Base-by-base conservation (phyloP, 1,139 yeast genomes). In the Blastobotrys arbuscula region DNA sequence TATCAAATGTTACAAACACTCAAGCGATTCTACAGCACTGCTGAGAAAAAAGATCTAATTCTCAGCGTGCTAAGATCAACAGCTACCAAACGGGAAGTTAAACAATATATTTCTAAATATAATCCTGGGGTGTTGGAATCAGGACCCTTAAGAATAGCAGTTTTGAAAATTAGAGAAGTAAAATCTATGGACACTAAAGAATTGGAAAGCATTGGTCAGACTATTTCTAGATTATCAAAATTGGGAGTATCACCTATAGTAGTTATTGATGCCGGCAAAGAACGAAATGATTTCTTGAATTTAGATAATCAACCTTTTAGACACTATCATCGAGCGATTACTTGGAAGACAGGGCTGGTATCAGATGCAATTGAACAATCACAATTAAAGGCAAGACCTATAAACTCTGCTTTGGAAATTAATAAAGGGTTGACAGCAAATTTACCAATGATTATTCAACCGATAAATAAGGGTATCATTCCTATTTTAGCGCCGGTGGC, bases 21-120 rank as follows among this genome's bases (percentile, higher is more conserved):
- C 26, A 42, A 40, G 20, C 34, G 44, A 33, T 20, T 9, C 15
- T 42, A 42, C 12, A 28, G 31, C 12, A 33, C 44, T n/a, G 39
- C 50, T 7, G 56, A 53, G 42, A 39, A 50, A 38, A 46, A 60
- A 54, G 80, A 80, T 55, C 64, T 81, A 44, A 77, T 81, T 28
- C 67, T 81, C n/a, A 76, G 84, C 6, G 82, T 81, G 28, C 69
- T 81, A 44, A 72, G 76, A 55, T 77, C 85, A 6, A 79, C 85
- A 13, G 82, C 85, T 28, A 81, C 87, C 5, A 81, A 81, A 55
- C 67, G 87, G 47, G 86, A 81, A 57, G 85, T 86, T 3, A 71
- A 70, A 47, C 78, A 78, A 54, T 81, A 80, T 58, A 68, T 81
- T 38, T 69, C 71, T 39, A 76, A 76, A 56, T 81, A 79, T 59